Evolutionary conservation across 257 asterid species (phyloP).

Genomic region (Avicennia marina): DNA sequence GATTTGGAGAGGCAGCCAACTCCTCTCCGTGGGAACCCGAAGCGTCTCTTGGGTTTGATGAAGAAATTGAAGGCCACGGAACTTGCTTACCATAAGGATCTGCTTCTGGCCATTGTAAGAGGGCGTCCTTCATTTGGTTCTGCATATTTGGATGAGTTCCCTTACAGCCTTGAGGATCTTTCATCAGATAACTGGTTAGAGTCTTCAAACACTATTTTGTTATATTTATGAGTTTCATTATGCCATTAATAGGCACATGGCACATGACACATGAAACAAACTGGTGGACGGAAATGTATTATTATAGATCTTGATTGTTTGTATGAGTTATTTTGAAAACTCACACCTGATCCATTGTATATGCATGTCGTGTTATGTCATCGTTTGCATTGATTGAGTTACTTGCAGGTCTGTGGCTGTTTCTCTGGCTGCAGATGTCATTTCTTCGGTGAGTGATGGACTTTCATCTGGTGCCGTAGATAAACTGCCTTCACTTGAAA

Average conservation of each 20-base stretch:
- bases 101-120: conserved; percentile 70
- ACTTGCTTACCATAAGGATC: conserved; percentile 49
- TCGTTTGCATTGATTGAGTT: conserved; percentile 36
- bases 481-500: conserved; percentile 39
- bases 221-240: conserved; percentile 12
- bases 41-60: conserved; percentile 75
- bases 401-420: conserved; percentile 77
- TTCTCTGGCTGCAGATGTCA: conserved; percentile 79
- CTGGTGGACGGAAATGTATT: neutral
- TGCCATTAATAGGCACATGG: neutral
- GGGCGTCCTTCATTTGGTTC: conserved; percentile 78
- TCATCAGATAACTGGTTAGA: conserved; percentile 79
- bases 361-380: conserved; percentile 1
- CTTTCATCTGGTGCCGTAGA: conserved; percentile 40
- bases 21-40: conserved; percentile 74
- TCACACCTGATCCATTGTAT: too few species aligned
- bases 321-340: too few species aligned
- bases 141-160: conserved; percentile 77
- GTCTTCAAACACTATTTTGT: conserved; percentile 12
- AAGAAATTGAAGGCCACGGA: conserved; percentile 79
- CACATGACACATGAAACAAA: too few species aligned
- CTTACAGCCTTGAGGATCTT: conserved; percentile 71
- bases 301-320: neutral
- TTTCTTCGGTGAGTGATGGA: conserved; percentile 65
- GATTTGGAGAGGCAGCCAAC: conserved; percentile 60